Evolutionary conservation across 192 early-diverging fungal genomes (phyloP).

Genomic region (Glomus cerebriforme): DNA sequence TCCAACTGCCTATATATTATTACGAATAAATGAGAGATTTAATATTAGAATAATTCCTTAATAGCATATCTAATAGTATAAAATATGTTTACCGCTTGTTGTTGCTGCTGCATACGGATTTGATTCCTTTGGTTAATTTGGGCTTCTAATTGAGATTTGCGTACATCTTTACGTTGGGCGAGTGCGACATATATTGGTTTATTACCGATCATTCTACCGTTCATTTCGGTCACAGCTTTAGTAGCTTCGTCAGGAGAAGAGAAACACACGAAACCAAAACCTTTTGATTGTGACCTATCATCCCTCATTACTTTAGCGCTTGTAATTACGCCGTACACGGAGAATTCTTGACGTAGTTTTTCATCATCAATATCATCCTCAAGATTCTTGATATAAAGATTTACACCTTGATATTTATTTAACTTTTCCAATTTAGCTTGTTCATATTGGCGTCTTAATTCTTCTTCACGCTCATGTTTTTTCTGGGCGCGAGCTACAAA

Average conservation of each 20-base stretch:
- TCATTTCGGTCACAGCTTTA: constrained; percentile 99
- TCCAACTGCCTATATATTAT: constrained; percentile 4
- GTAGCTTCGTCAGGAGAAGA: constrained; percentile 97
- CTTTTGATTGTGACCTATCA: constrained; percentile 84
- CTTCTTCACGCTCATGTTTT: constrained; percentile 97
- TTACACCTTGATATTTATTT: constrained; percentile 98
- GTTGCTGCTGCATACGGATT: constrained; percentile 70
- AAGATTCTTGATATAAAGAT: constrained; percentile 98
- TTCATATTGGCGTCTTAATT: constrained; percentile 95
- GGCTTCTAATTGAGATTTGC: constrained; percentile 94
- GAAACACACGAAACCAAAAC: constrained; percentile 99
- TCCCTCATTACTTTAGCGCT: constrained; percentile 98
- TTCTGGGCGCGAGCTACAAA: constrained; percentile 98
- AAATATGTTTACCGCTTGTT: constrained; percentile 40
- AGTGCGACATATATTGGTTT: constrained; percentile 99
- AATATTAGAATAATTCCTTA: not conserved
- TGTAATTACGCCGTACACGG: constrained; percentile 94
- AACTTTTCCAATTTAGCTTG: constrained; percentile 92
- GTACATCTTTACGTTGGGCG: constrained; percentile 96
- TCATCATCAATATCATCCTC: constrained; percentile 97
- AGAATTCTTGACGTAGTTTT: constrained; percentile 94
- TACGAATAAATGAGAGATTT: not conserved
- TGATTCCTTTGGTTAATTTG: constrained; percentile 90
- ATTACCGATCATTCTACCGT: constrained; percentile 88
- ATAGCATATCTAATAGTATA: not conserved